These are phyloP conservation scores for Sphaerobolus stellatus DNA, from an alignment of 1,284 basidiomycete species.

Conservation along the genomic window DNA sequence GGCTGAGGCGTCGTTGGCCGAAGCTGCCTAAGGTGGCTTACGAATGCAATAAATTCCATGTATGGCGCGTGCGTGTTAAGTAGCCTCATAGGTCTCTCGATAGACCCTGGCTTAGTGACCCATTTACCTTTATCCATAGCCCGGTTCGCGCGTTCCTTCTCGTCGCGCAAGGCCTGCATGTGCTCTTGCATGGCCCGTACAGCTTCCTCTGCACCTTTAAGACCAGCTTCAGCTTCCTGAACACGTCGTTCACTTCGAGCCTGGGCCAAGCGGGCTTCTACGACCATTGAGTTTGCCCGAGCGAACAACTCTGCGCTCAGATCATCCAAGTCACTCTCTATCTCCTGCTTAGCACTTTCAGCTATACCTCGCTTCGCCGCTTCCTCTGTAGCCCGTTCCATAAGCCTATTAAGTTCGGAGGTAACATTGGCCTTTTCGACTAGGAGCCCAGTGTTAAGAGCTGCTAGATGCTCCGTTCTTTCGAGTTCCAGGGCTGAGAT, in stretches of 20 bases:
- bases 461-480: constrained; percentile 73
- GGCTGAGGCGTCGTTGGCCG: too few species aligned
- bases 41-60: too few species aligned
- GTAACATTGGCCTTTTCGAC: constrained; percentile 93
- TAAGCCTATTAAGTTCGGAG: constrained; percentile 87
- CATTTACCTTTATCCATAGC: constrained; percentile 71
- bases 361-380: constrained; percentile 89
- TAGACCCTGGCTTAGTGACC: too few species aligned
- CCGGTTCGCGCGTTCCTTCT: constrained; percentile 59
- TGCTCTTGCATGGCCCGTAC: constrained; percentile 82
- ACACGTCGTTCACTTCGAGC: constrained; percentile 83
- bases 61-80: too few species aligned
- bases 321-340: constrained; percentile 90
- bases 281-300: constrained; percentile 92
- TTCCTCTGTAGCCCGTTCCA: constrained; percentile 93
- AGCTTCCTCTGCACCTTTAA: constrained; percentile 84
- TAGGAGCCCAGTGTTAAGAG: too few species aligned
- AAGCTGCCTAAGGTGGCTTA: too few species aligned
- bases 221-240: constrained; percentile 74
- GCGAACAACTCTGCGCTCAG: constrained; percentile 86
- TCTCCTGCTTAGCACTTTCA: constrained; percentile 77
- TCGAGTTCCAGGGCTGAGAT: constrained; percentile 73
- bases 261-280: constrained; percentile 76
- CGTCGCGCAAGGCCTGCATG: constrained; percentile 70
- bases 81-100: too few species aligned